phyloP scores from a whole-genome alignment of 805 yeast species.

The Metschnikowia reukaufii region DNA sequence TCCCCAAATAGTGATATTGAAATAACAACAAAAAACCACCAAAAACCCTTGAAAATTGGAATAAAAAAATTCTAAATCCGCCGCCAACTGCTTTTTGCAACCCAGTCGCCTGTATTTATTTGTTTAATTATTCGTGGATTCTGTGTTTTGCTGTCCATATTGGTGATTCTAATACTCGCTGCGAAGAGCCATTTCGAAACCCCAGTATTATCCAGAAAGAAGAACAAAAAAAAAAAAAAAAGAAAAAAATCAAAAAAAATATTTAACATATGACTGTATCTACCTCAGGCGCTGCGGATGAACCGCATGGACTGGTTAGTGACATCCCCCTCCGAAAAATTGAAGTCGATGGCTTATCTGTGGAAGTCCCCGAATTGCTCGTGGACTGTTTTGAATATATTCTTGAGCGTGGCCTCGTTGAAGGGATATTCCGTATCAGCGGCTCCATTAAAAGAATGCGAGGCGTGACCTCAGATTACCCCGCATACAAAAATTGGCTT shows the following conservation, averaged over 20 bases:
- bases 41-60: not conserved
- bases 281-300: not conserved
- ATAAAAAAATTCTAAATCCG: too few relatives aligned
- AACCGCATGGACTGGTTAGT: not conserved
- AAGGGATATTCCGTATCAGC: conserved; percentile 33
- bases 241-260: too few relatives aligned
- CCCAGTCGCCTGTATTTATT: too few relatives aligned
- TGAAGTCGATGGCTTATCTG: conserved; percentile 6
- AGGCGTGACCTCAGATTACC: conserved; percentile 21
- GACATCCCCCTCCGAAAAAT: conserved; percentile 4
- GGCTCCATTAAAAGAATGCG: conserved; percentile 30
- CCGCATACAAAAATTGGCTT: conserved; percentile 22
- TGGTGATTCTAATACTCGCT: too few relatives aligned
- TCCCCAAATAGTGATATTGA: too few relatives aligned
- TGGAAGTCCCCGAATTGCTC: conserved; percentile 16
- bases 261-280: not conserved
- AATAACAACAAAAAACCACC: too few relatives aligned
- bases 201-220: too few relatives aligned
- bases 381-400: conserved; percentile 24
- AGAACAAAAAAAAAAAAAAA: too few relatives aligned
- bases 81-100: too few relatives aligned
- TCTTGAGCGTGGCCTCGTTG: conserved; percentile 20
- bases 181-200: too few relatives aligned
- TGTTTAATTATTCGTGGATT: too few relatives aligned
- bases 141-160: too few relatives aligned